These are phyloP conservation scores for Coleophoma cylindrospora DNA, from an alignment of 2,329 filamentous ascomycete species.

Conservation along the genomic window DNA sequence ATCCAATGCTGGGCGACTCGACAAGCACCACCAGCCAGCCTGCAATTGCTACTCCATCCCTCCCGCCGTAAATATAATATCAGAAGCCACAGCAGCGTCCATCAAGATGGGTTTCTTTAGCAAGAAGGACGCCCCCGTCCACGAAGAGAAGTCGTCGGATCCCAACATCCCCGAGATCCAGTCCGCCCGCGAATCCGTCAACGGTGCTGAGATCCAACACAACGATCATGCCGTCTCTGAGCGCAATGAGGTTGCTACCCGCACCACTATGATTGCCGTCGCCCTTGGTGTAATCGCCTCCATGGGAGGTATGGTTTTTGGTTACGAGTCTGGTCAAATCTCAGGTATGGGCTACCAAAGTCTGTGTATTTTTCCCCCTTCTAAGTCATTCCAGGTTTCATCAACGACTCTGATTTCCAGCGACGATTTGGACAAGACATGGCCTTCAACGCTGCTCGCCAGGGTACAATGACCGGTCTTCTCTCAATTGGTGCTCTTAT, in stretches of 20 bases:
- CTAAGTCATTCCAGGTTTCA: slow-evolving; percentile 48
- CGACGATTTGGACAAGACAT: slow-evolving; percentile 44
- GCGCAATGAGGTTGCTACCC: slow-evolving; percentile 1
- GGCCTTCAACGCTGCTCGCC: slow-evolving; percentile 50
- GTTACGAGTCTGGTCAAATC: slow-evolving; percentile 34
- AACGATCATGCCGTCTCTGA: neutral
- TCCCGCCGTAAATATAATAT: neutral
- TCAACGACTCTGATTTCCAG: slow-evolving; percentile 53
- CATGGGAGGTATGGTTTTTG: slow-evolving; percentile 53
- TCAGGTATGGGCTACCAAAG: slow-evolving; percentile 34
- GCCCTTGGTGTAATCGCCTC: slow-evolving; percentile 46
- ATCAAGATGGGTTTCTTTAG: neutral
- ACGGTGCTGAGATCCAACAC: neutral
- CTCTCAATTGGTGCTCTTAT: slow-evolving; percentile 54
- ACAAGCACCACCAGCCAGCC: too few species aligned
- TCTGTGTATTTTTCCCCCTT: neutral
- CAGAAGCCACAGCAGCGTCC: neutral
- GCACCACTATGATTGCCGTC: slow-evolving; percentile 34
- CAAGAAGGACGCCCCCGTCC: neutral
- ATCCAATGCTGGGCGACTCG: neutral
- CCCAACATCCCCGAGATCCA: neutral
- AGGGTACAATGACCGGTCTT: slow-evolving; percentile 61
- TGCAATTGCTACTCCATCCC: neutral
- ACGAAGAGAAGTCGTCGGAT: neutral
- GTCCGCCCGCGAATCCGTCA: neutral